Evolutionary conservation across 345 rosid genomes (phyloP).

Genomic region (Pistacia atlantica): DNA sequence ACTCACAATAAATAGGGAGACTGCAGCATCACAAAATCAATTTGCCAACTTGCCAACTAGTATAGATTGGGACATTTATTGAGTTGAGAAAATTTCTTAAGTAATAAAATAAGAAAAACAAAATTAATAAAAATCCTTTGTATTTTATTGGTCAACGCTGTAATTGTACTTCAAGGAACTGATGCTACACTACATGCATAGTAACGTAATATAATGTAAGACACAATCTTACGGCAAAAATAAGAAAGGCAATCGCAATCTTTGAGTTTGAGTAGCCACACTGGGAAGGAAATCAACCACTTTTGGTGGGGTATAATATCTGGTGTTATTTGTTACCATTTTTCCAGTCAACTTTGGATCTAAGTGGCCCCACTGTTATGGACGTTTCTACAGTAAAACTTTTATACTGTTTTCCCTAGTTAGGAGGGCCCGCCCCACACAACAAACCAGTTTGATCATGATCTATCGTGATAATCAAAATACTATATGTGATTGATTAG

Average conservation of each 20-base stretch:
- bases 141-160: not conserved
- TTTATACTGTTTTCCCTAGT: not conserved
- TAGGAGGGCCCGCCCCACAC: not conserved
- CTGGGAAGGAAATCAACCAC: not conserved
- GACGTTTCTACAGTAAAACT: not conserved
- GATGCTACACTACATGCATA: not conserved
- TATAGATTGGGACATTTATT: no score
- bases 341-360: constrained; percentile 13
- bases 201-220: not conserved
- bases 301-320: not conserved
- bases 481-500: not conserved
- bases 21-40: no score
- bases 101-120: no score
- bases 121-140: no score
- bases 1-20: no score
- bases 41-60: no score
- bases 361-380: not conserved
- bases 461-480: not conserved
- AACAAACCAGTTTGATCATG: no score
- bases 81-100: no score
- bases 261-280: not conserved
- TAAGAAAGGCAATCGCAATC: not conserved
- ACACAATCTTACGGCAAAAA: not conserved
- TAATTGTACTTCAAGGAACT: not conserved
- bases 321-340: not conserved